Percentiles rank a stretch among this genome's conserved stretches.
phyloP scores from a whole-genome alignment of 495 filamentous ascomycete species.

The Penicillium verhagenii region DNA sequence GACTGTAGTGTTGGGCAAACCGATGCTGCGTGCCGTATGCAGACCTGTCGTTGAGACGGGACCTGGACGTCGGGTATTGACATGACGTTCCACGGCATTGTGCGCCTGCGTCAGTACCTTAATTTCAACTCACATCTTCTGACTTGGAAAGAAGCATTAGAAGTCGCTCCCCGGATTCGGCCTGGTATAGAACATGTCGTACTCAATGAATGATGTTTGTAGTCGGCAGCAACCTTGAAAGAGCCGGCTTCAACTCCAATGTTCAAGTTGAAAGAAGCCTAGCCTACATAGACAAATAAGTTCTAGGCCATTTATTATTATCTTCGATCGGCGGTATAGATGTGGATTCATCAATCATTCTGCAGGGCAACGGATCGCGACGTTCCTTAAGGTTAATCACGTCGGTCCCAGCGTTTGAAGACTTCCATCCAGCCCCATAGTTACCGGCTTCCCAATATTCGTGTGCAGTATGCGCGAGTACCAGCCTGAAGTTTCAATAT shows the following conservation, averaged over 20 bases:
- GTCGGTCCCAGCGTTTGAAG: background rate
- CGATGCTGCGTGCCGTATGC: background rate
- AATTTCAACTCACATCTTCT: background rate
- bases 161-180: background rate
- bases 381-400: background rate
- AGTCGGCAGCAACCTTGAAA: no score
- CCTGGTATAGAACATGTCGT: background rate
- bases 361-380: background rate
- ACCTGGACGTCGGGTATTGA: background rate
- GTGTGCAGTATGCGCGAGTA: no score
- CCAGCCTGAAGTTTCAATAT: background rate
- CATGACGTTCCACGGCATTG: background rate
- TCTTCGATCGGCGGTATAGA: no score
- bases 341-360: background rate
- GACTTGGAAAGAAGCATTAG: background rate
- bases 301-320: no score
- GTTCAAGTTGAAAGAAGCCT: no score
- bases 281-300: no score
- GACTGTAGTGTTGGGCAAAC: background rate
- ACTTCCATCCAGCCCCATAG: background rate
- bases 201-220: no score
- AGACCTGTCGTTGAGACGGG: background rate
- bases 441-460: background rate
- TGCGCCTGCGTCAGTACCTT: background rate
- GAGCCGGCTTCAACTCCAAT: no score